Conservation (phyloP, 1,284 basidiomycete species). For the Ganoderma multipileum region DNA sequence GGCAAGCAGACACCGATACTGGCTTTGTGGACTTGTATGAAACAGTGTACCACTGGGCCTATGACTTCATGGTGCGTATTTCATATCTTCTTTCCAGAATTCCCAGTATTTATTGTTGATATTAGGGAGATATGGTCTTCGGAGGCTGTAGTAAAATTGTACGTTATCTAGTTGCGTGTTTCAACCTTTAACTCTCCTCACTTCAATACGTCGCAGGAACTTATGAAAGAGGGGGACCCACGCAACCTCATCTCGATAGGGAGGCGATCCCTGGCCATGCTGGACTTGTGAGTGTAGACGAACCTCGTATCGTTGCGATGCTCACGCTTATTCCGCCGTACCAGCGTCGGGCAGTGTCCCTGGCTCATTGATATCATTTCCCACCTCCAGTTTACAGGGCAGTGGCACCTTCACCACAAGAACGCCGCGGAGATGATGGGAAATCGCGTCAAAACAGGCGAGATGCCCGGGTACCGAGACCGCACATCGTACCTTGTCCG, state of each 20-base stretch:
- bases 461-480: conserved; percentile 15
- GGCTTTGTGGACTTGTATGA: conserved; percentile 23
- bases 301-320: background rate
- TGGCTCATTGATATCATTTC: conserved; percentile 34
- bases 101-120: background rate
- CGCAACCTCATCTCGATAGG: conserved; percentile 24
- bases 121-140: conserved; percentile 31
- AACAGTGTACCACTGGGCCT: conserved; percentile 29
- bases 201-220: conserved; percentile 10
- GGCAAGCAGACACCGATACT: background rate
- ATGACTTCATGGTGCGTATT: conserved; percentile 28
- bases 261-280: conserved; percentile 21
- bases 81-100: background rate
- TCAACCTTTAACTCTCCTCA: background rate
- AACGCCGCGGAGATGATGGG: conserved; percentile 21
- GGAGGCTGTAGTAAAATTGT: conserved; percentile 23
- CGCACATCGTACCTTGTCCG: conserved; percentile 24
- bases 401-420: conserved; percentile 15
- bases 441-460: conserved; percentile 7
- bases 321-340: background rate
- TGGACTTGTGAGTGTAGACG: conserved; percentile 21
- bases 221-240: conserved; percentile 33
- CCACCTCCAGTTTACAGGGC: conserved; percentile 25
- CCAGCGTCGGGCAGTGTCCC: conserved; percentile 29
- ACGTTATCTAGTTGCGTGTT: background rate